Conservation (phyloP, 441 rosid genomes). For the Populus hybrid region DNA sequence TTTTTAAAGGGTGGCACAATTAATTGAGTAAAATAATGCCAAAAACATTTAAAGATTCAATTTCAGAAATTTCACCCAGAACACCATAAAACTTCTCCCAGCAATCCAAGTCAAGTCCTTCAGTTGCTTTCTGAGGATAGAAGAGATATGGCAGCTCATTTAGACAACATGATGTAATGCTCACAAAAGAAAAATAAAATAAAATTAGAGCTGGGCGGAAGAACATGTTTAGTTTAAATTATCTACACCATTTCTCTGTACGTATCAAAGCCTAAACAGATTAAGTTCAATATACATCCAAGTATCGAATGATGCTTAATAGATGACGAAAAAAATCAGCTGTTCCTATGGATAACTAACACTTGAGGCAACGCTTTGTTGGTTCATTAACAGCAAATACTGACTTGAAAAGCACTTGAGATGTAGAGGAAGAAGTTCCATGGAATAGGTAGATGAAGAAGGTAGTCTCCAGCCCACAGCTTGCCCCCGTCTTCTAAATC, state of each 20-base stretch:
- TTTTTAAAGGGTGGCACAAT: neutral
- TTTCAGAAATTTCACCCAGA: neutral
- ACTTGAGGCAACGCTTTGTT: neutral
- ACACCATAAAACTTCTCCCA: neutral
- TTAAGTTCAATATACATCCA: neutral
- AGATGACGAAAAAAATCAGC: neutral
- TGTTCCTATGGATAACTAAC: neutral
- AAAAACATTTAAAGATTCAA: neutral
- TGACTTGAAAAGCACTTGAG: neutral
- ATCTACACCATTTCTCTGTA: neutral
- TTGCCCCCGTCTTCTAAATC: neutral
- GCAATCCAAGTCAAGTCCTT: neutral
- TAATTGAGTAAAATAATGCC: neutral
- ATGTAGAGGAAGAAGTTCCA: neutral
- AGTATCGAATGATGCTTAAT: neutral
- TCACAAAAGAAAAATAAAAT: neutral
- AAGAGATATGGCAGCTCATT: neutral
- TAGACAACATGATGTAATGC: neutral
- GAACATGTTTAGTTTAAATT: neutral
- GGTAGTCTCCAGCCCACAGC: neutral
- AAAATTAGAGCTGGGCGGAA: neutral
- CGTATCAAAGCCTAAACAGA: neutral
- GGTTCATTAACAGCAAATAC: neutral
- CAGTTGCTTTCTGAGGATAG: neutral
- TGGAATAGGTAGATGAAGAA: neutral